Conservation (phyloP, 2,329 filamentous ascomycete genomes). For the Paracorniculantispora psalliotae region DNA sequence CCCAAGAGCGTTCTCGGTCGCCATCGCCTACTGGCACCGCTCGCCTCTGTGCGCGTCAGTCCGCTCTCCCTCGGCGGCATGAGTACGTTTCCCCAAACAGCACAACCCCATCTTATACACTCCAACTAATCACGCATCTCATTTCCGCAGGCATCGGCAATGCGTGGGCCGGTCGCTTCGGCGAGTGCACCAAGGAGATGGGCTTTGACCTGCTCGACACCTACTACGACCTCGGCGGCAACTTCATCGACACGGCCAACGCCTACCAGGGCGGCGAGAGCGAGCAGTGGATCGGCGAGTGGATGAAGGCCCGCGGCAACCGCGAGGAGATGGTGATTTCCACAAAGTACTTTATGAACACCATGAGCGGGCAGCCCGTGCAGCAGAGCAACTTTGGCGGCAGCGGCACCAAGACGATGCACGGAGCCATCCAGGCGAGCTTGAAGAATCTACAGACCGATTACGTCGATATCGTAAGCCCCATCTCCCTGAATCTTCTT, state of each 20-base stretch:
- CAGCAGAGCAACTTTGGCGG: slow-evolving; percentile 51
- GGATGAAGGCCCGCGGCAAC: slow-evolving; percentile 58
- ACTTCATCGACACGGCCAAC: slow-evolving; percentile 69
- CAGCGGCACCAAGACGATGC: slow-evolving; percentile 58
- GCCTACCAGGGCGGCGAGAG: slow-evolving; percentile 61
- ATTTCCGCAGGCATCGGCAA: slow-evolving; percentile 22
- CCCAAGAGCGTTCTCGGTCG: neutral
- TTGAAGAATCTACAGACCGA: slow-evolving; percentile 58
- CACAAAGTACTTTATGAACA: slow-evolving; percentile 63
- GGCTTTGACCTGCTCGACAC: slow-evolving; percentile 50
- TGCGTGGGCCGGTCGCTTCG: slow-evolving; percentile 36
- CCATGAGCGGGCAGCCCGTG: slow-evolving; percentile 35
- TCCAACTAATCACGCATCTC: neutral
- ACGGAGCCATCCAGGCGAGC: slow-evolving; percentile 49
- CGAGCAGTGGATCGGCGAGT: slow-evolving; percentile 64
- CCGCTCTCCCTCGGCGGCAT: neutral
- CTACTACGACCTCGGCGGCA: slow-evolving; percentile 53
- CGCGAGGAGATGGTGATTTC: slow-evolving; percentile 67
- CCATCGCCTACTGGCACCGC: neutral
- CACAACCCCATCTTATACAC: neutral
- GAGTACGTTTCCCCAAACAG: neutral
- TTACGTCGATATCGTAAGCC: slow-evolving; percentile 59
- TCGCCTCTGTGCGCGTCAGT: neutral
- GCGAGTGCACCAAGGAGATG: slow-evolving; percentile 45
- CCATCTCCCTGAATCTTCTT: no score